Base-by-base conservation (phyloP, 176 grass and related monocot species). In the Lolium rigidum region DNA sequence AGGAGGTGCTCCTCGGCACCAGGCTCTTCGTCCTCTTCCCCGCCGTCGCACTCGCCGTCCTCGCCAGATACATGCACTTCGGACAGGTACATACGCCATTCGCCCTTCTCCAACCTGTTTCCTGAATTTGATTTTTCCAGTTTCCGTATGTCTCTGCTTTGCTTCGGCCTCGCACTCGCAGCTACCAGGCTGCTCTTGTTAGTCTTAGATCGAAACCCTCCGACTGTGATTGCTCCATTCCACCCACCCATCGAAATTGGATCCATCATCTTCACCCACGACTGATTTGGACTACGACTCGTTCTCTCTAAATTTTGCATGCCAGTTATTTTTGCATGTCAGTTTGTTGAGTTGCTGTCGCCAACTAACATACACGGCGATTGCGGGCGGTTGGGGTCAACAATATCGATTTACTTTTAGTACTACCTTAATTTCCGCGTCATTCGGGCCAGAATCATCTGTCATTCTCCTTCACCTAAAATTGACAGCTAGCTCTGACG, bases 1-100 rank as follows among this genome's bases (percentile, higher is more conserved):
- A 99, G 70, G 87, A 94, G 88, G 83, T 99, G 56, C 87, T 96
- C 66, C 82, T 93, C 60, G 91, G 84, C 80, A 99, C 97, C 87
- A 99, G 81, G 92, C 88, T 99, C 82, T 74, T 75, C 44, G 24
- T 91, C 69, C 97, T 99, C 79, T 90, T 99, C 86, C 88, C 91
- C 79, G 87, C 90, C 66, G 92, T 99, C 39, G 5, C 81, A 22
- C 89, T 94, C 59, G 94, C 94, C 35, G 20, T 99, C 71, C 49
- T 86, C 21, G 90, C 90, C 11, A 63, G 83, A 4, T 74, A 70
- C 82, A 58, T 91, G 76, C 35, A 70, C 2, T 93, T 96, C 51
- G 85, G 86, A 5, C 84, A 90, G 80, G 97, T 91, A 3, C 22
- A 12, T 31, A 6, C 7, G 17, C 7, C 15, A 25, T 15, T 37